phyloP scores from a whole-genome alignment of 495 filamentous ascomycete species.

The Podospora conica region DNA sequence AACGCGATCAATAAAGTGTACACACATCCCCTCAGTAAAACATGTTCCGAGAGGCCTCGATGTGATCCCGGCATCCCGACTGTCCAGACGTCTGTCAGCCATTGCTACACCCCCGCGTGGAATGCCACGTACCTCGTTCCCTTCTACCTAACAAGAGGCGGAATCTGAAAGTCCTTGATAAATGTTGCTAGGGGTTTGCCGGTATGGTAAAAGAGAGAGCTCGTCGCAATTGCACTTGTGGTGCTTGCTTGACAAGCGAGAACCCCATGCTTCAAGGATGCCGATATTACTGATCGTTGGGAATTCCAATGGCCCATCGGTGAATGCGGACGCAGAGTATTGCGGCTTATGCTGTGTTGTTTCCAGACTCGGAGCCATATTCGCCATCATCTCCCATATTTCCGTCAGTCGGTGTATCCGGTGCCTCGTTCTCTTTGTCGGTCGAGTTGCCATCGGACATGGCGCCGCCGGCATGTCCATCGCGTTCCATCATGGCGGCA shows the following conservation, averaged over 20 bases:
- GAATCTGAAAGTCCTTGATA: not conserved
- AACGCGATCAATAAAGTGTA: not conserved
- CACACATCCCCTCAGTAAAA: not conserved
- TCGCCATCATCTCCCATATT: not conserved
- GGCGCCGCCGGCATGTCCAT: constrained; percentile 26
- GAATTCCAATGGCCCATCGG: not conserved
- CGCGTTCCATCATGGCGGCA: constrained; percentile 38
- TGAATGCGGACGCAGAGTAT: not conserved
- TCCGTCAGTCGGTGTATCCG: not conserved
- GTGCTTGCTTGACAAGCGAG: not conserved
- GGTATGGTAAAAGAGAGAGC: too few relatives aligned
- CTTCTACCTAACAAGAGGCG: not conserved
- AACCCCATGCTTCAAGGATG: not conserved
- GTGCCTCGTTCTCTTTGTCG: not conserved
- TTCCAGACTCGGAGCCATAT: not conserved
- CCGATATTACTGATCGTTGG: not conserved
- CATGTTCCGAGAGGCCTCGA: not conserved
- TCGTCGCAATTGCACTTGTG: not conserved
- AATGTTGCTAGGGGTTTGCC: not conserved
- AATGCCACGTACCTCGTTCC: not conserved
- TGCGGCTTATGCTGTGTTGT: not conserved
- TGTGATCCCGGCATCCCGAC: not conserved
- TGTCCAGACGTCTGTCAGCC: not conserved
- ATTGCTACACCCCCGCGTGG: not conserved
- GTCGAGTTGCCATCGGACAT: constrained; percentile 11